Base-by-base conservation (phyloP, 2,329 filamentous ascomycete species). In the Paracoccidioides lutzii region DNA sequence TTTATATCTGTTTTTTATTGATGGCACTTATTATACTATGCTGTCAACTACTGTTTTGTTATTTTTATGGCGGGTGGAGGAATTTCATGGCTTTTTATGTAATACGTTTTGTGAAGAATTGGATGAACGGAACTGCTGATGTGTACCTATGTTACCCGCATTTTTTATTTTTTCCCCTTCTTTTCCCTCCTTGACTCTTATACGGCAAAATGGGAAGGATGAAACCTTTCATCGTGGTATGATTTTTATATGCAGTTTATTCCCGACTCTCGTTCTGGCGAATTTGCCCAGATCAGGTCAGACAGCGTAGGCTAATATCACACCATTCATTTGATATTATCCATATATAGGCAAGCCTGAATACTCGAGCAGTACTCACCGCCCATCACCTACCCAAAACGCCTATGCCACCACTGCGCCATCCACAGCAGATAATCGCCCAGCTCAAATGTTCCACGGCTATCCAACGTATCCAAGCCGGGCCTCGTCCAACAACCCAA, bases 381-480 rank as follows among this genome's bases (percentile, higher is more conserved):
- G 67, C 78, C 82, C 67, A 79, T 82, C 66, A 79, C 84, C 70
- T 78, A 84, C 80, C 79, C 57, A 79, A 77, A 63, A 55, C 53
- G 61, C 62, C 57, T 61, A 62, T 14, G 77, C 76, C 51, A 75
- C 79, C 59, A 61, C 72, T 53, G 70, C 75, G 58, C 66, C 77
- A 57, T 76, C 81, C 55, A 73, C 78, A 58, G 80, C 82, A 59
- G 86, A 90, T 65, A 78, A 87, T 59, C 85, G 88, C 62, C 84
- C 84, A 56, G 75, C 81, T 44, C 87, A 93, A 59, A 83, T 85
- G 62, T 94, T 93, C 71, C 77, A 81, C 51, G 80, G 80, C 50
- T 89, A 90, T 65, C 77, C 81, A 41, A 78, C 78, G 35, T 88
- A 87, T 65, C 81, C 84, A 54, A 76, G 75, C 54, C 56, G 66